phyloP scores from a whole-genome alignment of 1,284 basidiomycete genomes.

The Puccinia triticina region DNA sequence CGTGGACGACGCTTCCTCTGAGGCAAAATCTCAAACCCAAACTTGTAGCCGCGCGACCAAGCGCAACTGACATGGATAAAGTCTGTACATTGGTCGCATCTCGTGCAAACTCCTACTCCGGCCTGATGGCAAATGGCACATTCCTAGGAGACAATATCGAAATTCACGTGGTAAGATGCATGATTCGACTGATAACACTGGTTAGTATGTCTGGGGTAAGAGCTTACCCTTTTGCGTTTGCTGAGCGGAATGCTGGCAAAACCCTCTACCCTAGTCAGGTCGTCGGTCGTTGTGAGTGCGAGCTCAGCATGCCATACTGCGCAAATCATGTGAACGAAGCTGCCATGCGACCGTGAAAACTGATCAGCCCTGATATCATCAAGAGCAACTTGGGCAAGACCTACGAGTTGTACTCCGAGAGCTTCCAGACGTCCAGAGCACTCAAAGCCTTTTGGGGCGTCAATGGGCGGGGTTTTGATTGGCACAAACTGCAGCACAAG shows the following conservation, averaged over 20 bases:
- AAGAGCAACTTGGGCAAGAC: background rate
- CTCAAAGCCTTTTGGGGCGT: conserved; percentile 29
- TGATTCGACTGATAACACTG: background rate
- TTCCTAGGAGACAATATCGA: conserved; percentile 19
- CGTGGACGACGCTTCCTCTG: conserved; percentile 41
- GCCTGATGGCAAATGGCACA: conserved; percentile 37
- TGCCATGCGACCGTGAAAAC: background rate
- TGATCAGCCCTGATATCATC: background rate
- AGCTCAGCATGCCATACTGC: conserved; percentile 51
- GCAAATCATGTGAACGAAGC: conserved; percentile 49
- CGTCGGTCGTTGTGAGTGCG: conserved; percentile 27
- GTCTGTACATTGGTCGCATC: conserved; percentile 46
- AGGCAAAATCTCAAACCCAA: conserved; percentile 48
- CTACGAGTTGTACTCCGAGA: conserved; percentile 49
- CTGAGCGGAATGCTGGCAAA: conserved; percentile 43
- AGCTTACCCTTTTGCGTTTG: conserved; percentile 44
- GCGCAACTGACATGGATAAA: conserved; percentile 50
- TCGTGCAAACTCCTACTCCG: conserved; percentile 42
- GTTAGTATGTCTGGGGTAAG: background rate
- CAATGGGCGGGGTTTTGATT: conserved; percentile 19
- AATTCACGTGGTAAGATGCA: background rate
- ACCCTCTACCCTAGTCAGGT: conserved; percentile 43
- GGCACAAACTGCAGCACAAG: conserved; percentile 47
- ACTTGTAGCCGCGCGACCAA: conserved; percentile 50
- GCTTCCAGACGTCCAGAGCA: conserved; percentile 50